These are phyloP conservation scores for Tripterygium wilfordii DNA, from an alignment of 177 flowering plant genomes.

Conservation along the genomic window DNA sequence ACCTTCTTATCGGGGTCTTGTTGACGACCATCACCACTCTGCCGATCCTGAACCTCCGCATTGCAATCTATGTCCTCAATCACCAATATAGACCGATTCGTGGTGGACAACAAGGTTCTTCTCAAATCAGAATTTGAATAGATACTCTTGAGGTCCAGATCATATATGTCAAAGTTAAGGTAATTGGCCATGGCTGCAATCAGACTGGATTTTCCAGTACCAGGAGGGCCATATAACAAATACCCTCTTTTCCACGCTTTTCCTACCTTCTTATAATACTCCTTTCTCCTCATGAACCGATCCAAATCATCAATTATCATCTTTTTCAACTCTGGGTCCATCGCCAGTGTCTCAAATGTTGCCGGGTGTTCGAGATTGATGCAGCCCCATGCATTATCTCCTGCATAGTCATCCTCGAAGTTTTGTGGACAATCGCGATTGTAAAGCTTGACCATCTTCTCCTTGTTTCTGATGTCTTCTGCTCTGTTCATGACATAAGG, in stretches of 20 bases:
- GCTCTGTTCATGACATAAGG: not conserved
- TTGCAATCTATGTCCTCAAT: conserved; percentile 40
- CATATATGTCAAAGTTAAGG: conserved; percentile 38
- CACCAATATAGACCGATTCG: conserved; percentile 35
- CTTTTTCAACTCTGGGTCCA: conserved; percentile 25
- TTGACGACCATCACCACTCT: not conserved
- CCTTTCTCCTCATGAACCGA: conserved; percentile 34
- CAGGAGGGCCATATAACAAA: conserved; percentile 42
- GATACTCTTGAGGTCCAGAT: conserved; percentile 24
- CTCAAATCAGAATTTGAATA: conserved; percentile 22
- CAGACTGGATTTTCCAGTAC: conserved; percentile 46
- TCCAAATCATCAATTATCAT: conserved; percentile 25
- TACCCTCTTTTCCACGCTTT: conserved; percentile 46
- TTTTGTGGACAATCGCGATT: too few species aligned
- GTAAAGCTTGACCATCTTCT: conserved; percentile 12
- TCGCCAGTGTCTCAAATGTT: conserved; percentile 36
- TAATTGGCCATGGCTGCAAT: conserved; percentile 48
- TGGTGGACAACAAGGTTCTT: conserved; percentile 20
- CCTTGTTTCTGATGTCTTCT: not conserved
- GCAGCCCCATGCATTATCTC: conserved; percentile 22
- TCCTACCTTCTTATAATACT: conserved; percentile 33
- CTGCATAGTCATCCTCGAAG: not conserved
- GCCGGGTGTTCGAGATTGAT: conserved; percentile 38
- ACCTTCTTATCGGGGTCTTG: too few species aligned
- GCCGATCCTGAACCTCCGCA: conserved; percentile 18